Percentiles rank a stretch among this genome's conserved stretches.
phyloP scores from a whole-genome alignment of 2,329 filamentous ascomycete genomes.

The Catunica adiposa region DNA sequence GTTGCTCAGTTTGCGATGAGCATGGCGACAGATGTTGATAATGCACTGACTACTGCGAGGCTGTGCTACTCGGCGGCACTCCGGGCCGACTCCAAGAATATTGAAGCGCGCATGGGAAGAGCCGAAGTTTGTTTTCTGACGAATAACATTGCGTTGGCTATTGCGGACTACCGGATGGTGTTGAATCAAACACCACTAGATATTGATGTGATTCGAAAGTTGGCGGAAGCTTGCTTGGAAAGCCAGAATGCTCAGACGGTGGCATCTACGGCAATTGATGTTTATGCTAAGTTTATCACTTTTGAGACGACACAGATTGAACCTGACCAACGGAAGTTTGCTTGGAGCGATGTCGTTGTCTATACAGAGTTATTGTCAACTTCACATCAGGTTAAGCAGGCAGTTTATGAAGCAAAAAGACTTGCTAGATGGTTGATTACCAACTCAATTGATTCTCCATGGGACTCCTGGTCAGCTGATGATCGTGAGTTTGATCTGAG shows the following conservation, averaged over 20 bases:
- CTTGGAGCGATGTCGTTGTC: conserved; percentile 73
- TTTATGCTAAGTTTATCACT: conserved; percentile 33
- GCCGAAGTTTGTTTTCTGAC: conserved; percentile 40
- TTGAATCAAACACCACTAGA: conserved; percentile 37
- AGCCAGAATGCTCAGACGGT: conserved; percentile 28
- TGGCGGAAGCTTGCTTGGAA: conserved; percentile 41
- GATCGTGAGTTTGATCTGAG: conserved; percentile 80
- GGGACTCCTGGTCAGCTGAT: conserved; percentile 56
- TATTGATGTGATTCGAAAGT: conserved; percentile 35
- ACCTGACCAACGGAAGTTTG: conserved; percentile 25
- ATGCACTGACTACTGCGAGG: conserved; percentile 34
- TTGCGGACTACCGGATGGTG: conserved; percentile 39
- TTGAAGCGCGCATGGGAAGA: conserved; percentile 42
- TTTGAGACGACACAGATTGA: conserved; percentile 22
- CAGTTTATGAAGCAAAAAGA: conserved; percentile 51
- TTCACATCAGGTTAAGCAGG: conserved; percentile 44
- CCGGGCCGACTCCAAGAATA: conserved; percentile 37
- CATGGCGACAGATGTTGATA: conserved; percentile 25
- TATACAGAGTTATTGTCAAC: conserved; percentile 68
- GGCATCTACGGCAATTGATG: conserved; percentile 27
- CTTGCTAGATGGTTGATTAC: conserved; percentile 72
- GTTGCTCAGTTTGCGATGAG: conserved; percentile 39
- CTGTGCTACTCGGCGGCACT: conserved; percentile 45
- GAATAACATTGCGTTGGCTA: conserved; percentile 36
- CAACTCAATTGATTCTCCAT: conserved; percentile 54